phyloP scores from a whole-genome alignment of 768 basidiomycete genomes.

The Lentinula raphanica region DNA sequence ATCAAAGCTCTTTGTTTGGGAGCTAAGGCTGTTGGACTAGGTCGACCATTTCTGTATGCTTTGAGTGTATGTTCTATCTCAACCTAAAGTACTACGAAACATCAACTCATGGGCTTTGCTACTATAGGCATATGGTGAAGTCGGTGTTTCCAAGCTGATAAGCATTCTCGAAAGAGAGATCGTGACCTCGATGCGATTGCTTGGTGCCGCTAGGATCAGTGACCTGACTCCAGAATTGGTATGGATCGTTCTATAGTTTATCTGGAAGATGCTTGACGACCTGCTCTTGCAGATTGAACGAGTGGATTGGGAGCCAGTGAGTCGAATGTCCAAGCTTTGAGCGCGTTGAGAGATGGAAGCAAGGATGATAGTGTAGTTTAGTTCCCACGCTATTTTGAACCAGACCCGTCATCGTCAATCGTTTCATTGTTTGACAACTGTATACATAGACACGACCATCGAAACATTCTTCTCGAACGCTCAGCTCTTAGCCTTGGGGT shows the following conservation, averaged over 20 bases:
- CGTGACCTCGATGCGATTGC: slow-evolving; percentile 63
- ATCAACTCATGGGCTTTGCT: not conserved
- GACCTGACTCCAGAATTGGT: slow-evolving; percentile 77
- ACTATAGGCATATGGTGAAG: slow-evolving; percentile 65
- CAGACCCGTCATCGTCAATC: too few species aligned
- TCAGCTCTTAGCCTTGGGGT: too few species aligned
- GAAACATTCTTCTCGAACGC: too few species aligned
- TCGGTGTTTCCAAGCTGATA: slow-evolving; percentile 61
- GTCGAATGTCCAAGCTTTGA: not conserved
- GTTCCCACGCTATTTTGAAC: too few species aligned
- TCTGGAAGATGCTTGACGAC: not conserved
- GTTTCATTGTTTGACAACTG: too few species aligned
- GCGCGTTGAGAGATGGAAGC: not conserved
- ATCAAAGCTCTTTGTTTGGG: slow-evolving; percentile 89
- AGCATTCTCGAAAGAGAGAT: slow-evolving; percentile 77
- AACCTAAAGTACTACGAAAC: not conserved
- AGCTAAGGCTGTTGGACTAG: slow-evolving; percentile 81
- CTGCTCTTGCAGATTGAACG: slow-evolving; percentile 45
- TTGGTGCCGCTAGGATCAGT: slow-evolving; percentile 61
- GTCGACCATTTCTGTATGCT: slow-evolving; percentile 81
- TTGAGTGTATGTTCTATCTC: slow-evolving; percentile 53
- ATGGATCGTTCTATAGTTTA: slow-evolving; percentile 2
- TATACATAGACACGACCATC: too few species aligned
- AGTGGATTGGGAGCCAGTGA: slow-evolving; percentile 58
- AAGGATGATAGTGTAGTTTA: too few species aligned